Evolutionary conservation across 2,329 filamentous ascomycete species (phyloP), one percentile per base, ranked within the genome.

Genomic region (Aspergillus quadricinctus): DNA sequence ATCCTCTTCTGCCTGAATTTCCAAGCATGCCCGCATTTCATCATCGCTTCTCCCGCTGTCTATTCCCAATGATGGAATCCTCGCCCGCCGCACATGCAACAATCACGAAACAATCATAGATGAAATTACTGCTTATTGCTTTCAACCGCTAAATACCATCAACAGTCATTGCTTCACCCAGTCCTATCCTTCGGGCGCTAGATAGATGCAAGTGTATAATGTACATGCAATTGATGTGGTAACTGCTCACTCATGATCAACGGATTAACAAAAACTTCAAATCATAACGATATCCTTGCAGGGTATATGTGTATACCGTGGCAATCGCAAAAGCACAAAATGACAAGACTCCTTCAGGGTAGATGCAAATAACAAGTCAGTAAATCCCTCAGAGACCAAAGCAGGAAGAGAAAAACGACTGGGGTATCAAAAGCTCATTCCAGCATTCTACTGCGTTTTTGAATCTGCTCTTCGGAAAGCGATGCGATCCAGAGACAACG

Each of bases 401-500:
- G 10, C 40, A 53, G 35, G 29, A 57, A 54, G 49, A 51, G 53
- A 61, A 59, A 59, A 50, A 57, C 49, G 57, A 57, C 57, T 51
- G 27, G 50, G 60, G 56, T 50, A 53, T 63, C 53, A 37, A 59
- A 59, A 57, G 35, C 50, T 69, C 57, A 76, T 61, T 77, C 76
- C 53, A 81, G 66, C 28, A 64, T 64, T 55, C 75, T 77, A 65
- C 78, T 80, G 51, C 75, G 70, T 45, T 66, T 61, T 56, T 76
- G 70, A 49, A 87, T 83, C 66, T 85, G 81, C 37, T 81, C 79
- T 60, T 87, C 85, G 21, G 78, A 75, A 46, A 88, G 72, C 48
- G 82, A 82, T 41, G 83, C 81, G 63, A 87, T 78, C 85, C 85
- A 88, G 31, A 88, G 75, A 70, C 84, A 88, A 60, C 81, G 80